These are phyloP conservation scores for Delitschia confertaspora DNA, from an alignment of 495 filamentous ascomycete species.

Conservation along the genomic window DNA sequence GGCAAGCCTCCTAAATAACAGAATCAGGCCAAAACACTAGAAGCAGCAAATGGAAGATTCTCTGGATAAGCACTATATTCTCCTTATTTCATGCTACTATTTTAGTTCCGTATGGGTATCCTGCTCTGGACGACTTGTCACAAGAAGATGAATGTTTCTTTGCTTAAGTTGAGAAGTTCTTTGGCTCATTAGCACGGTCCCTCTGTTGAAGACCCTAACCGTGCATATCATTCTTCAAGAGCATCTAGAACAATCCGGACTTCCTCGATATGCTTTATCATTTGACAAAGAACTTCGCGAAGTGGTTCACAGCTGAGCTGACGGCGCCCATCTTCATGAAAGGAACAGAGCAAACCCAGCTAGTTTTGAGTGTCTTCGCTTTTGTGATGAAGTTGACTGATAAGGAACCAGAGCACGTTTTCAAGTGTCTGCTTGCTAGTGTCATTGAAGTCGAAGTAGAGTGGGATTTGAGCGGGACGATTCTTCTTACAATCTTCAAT, in stretches of 20 bases:
- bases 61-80: too few relatives aligned
- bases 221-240: constrained; percentile 23
- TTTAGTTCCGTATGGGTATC: constrained; percentile 36
- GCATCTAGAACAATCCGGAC: constrained; percentile 30
- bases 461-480: constrained; percentile 35
- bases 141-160: constrained; percentile 20
- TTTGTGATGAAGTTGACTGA: constrained; percentile 7
- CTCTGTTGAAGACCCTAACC: constrained; percentile 4
- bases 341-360: constrained; percentile 2
- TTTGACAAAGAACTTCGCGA: constrained; percentile 7
- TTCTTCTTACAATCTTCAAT: constrained; percentile 28
- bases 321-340: background rate
- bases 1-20: too few relatives aligned
- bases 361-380: background rate
- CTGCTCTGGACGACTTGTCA: constrained; percentile 11
- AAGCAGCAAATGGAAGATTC: too few relatives aligned
- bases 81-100: too few relatives aligned
- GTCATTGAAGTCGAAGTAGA: constrained; percentile 35
- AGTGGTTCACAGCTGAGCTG: constrained; percentile 5
- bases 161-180: constrained; percentile 4
- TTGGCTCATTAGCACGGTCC: too few relatives aligned
- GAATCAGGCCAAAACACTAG: too few relatives aligned
- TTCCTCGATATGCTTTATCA: constrained; percentile 14
- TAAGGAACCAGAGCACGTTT: background rate
- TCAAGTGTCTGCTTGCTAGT: constrained; percentile 2